Evolutionary conservation across 306 rosid species (phyloP).

Genomic region (Rubus idaeus): DNA sequence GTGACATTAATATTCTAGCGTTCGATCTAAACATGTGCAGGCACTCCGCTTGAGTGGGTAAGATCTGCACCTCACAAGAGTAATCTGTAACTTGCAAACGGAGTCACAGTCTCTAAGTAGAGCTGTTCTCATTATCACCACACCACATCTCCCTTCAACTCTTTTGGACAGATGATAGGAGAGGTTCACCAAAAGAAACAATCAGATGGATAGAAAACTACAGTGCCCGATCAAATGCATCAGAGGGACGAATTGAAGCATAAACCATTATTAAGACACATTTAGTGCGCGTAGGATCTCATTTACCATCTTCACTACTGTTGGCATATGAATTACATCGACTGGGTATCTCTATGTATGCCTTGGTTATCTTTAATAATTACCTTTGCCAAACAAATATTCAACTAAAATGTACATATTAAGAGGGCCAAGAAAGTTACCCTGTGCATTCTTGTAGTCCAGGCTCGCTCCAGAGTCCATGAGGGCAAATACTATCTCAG

Average conservation of each 20-base stretch:
- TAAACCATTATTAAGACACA: neutral
- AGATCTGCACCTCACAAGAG: neutral
- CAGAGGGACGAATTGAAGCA: neutral
- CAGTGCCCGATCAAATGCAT: neutral
- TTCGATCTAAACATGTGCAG: neutral
- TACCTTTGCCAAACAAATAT: neutral
- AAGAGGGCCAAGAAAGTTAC: slow-evolving; percentile 42
- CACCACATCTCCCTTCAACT: neutral
- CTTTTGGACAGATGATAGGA: neutral
- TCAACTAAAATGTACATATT: neutral
- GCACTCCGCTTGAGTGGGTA: neutral
- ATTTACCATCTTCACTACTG: neutral
- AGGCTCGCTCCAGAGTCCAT: slow-evolving; percentile 94
- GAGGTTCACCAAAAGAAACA: slow-evolving; percentile 3
- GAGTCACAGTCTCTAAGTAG: neutral
- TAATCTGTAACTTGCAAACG: neutral
- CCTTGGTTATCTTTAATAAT: neutral
- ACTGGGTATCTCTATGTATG: slow-evolving; percentile 2
- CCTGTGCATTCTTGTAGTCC: slow-evolving; percentile 89
- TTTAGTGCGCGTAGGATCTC: neutral
- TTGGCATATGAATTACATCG: neutral
- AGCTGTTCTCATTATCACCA: neutral
- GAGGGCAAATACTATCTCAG: slow-evolving; percentile 86
- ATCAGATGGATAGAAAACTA: neutral
- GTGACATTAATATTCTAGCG: neutral